Evolutionary conservation across 176 grass and related monocot genomes (phyloP).

Genomic region (Aegilops speltoides): DNA sequence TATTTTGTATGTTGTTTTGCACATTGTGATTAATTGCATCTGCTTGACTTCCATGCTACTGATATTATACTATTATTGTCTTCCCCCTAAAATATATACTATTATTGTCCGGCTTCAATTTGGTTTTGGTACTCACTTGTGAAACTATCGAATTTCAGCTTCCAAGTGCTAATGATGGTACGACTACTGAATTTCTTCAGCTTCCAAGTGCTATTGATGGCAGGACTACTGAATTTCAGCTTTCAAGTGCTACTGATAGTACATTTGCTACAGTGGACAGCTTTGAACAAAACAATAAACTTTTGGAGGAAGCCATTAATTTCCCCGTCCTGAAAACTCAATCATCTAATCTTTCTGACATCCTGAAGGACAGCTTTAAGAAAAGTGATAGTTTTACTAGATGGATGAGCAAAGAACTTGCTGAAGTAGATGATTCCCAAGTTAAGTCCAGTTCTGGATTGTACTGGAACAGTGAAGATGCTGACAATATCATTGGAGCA

Average conservation of each 20-base stretch:
- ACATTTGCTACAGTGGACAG: constrained; percentile 41
- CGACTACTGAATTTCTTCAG: background rate
- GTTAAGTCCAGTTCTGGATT: constrained; percentile 67
- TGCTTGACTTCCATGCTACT: constrained; percentile 11
- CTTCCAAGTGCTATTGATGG: constrained; percentile 37
- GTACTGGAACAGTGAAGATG: constrained; percentile 74
- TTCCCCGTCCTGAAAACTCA: constrained; percentile 38
- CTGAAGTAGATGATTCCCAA: constrained; percentile 63
- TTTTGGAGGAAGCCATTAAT: constrained; percentile 41
- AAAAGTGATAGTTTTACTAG: constrained; percentile 94
- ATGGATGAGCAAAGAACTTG: constrained; percentile 91
- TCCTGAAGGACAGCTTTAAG: constrained; percentile 55
- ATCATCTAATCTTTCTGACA: constrained; percentile 57
- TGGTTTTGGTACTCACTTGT: constrained; percentile 4
- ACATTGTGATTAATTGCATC: background rate
- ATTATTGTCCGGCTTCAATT: constrained; percentile 1
- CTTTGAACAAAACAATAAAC: constrained; percentile 35
- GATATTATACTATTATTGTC: background rate
- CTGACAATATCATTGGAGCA: constrained; percentile 61
- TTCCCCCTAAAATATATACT: background rate
- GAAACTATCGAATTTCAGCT: constrained; percentile 49
- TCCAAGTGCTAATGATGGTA: constrained; percentile 33
- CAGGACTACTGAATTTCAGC: background rate
- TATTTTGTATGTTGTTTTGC: constrained; percentile 20
- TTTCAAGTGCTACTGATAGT: constrained; percentile 34